A percentile compares a stretch with the other conserved stretches of the same genome.
Evolutionary conservation across 2,329 filamentous ascomycete genomes (phyloP).

Genomic region (Coleophoma cylindrospora): DNA sequence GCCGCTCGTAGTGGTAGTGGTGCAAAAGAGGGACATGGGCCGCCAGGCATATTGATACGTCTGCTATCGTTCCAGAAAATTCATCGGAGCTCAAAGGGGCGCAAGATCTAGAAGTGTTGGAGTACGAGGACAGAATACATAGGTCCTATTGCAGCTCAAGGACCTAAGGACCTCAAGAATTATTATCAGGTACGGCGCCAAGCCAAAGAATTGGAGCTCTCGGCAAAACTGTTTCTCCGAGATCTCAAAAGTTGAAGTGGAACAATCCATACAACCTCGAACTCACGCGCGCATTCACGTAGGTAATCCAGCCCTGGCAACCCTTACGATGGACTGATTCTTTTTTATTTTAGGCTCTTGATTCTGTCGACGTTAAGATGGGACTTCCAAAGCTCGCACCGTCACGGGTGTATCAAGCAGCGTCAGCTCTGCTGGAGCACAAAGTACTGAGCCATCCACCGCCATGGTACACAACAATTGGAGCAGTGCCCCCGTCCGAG

Average conservation of each 20-base stretch:
- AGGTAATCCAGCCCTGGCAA: neutral
- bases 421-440: constrained; percentile 38
- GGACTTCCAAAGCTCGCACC: constrained; percentile 30
- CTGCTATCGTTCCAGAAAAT: constrained; percentile 14
- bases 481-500: constrained; percentile 47
- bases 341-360: neutral
- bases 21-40: constrained; percentile 60
- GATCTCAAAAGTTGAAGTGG: neutral
- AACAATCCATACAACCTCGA: too few relatives aligned
- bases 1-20: constrained; percentile 41
- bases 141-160: constrained; percentile 14
- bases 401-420: constrained; percentile 41
- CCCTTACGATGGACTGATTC: neutral
- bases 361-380: constrained; percentile 12
- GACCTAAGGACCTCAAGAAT: constrained; percentile 1
- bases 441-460: constrained; percentile 29
- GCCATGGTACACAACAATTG: constrained; percentile 27
- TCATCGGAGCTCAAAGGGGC: too few relatives aligned
- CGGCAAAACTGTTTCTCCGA: neutral
- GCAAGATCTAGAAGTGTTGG: too few relatives aligned
- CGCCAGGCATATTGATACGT: constrained; percentile 50
- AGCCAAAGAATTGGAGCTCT: neutral
- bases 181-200: neutral
- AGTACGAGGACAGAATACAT: too few relatives aligned
- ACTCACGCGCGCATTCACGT: neutral